phyloP scores from a whole-genome alignment of 192 early-diverging fungal genomes.

The Coemansia sp. region DNA sequence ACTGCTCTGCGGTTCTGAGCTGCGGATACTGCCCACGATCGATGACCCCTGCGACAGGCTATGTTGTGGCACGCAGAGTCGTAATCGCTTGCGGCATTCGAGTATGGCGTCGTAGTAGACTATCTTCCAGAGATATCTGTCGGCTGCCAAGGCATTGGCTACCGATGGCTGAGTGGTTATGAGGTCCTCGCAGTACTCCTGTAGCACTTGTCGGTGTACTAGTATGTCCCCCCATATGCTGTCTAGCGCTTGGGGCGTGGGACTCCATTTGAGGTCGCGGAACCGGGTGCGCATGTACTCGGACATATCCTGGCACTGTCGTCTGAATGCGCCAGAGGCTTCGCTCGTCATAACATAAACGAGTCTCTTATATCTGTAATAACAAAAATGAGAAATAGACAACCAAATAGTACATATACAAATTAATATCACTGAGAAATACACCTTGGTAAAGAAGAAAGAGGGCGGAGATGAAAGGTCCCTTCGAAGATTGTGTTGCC shows the following conservation, averaged over 20 bases:
- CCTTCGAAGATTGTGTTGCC: background rate
- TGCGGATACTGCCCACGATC: slow-evolving; percentile 28
- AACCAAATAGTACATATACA: background rate
- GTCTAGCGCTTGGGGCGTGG: slow-evolving; percentile 29
- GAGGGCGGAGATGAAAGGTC: background rate
- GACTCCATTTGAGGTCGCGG: slow-evolving; percentile 25
- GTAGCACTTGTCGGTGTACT: slow-evolving; percentile 35
- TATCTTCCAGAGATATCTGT: slow-evolving; percentile 38
- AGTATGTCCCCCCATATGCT: slow-evolving; percentile 46
- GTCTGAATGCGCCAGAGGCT: slow-evolving; percentile 6
- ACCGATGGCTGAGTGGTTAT: slow-evolving; percentile 20
- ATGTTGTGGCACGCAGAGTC: slow-evolving; percentile 30
- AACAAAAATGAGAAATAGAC: background rate
- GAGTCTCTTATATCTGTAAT: background rate
- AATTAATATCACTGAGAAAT: slow-evolving; percentile 1
- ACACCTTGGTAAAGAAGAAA: background rate
- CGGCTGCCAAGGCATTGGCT: slow-evolving; percentile 26
- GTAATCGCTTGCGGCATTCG: slow-evolving; percentile 51
- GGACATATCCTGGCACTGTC: slow-evolving; percentile 28
- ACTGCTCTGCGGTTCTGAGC: slow-evolving; percentile 16
- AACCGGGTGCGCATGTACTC: slow-evolving; percentile 29
- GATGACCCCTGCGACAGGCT: slow-evolving; percentile 40
- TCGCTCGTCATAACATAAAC: slow-evolving; percentile 6
- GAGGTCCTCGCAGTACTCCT: slow-evolving; percentile 41
- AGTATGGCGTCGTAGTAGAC: slow-evolving; percentile 48